Evolutionary conservation across 73 alveolate species (phyloP), one percentile per base, ranked within the genome.

Genomic region (Durusdinium trenchii): DNA sequence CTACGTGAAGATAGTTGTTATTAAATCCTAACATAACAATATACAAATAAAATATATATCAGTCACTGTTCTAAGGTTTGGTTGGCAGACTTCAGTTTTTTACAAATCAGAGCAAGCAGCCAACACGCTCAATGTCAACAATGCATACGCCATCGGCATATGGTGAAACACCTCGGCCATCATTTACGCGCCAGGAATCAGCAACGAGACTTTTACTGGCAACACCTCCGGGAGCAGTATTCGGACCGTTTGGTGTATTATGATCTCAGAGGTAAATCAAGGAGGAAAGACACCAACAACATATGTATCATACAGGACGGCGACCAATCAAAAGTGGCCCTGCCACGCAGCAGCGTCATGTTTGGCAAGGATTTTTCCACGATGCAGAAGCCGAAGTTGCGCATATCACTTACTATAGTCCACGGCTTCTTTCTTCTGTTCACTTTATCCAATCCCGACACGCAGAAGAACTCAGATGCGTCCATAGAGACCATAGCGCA

Each of bases 1-100:
- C n/a, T n/a, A n/a, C n/a, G n/a, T n/a, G n/a, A n/a, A n/a, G n/a
- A n/a, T n/a, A n/a, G n/a, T n/a, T n/a, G n/a, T n/a, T n/a, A n/a
- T n/a, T n/a, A n/a, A n/a, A n/a, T 40, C 54, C 26, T 23, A 57
- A 57, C 32, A 57, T 12, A 57, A 57, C 69, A 57, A 16, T 57
- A 23, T 16, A 57, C 23, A 16, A 23, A 57, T 57, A 23, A 16
- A 57, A 57, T 57, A 16, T 23, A n/a, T n/a, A 12, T 23, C 12
- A 57, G 12, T 57, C n/a, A n/a, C n/a, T n/a, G n/a, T n/a, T n/a
- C n/a, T n/a, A 32, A 86, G 95, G 95, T 86, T 3, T 86, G 95
- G 95, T 26, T 52, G 38, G 7, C 60, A 2, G 81, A 86, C 4
- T 86, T 51, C 12, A 4, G 46, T 3, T 86, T 86, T 35, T 20